These are phyloP conservation scores for Cladosporium sp. DNA, from an alignment of 2,329 filamentous ascomycete species.

Conservation along the genomic window DNA sequence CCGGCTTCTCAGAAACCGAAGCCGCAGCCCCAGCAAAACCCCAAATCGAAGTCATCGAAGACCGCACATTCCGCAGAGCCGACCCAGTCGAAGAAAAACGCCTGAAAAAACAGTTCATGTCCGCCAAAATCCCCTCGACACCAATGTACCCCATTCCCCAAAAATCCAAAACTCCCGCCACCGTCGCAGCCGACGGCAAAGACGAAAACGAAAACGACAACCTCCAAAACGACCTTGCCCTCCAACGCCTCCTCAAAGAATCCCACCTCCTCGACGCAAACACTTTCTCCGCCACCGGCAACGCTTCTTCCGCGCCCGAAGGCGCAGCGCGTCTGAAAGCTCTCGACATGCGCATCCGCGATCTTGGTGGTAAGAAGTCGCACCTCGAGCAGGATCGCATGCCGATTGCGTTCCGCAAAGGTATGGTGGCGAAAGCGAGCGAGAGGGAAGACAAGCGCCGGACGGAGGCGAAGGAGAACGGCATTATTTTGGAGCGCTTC, in stretches of 20 bases:
- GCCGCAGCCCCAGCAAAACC: neutral
- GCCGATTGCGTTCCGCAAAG: conserved; percentile 83
- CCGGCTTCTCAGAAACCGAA: neutral
- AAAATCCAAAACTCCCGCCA: conserved; percentile 20
- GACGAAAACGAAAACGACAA: conserved; percentile 52
- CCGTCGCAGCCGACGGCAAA: conserved; percentile 31
- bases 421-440: conserved; percentile 70
- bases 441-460: conserved; percentile 70
- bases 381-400: conserved; percentile 79
- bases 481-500: conserved; percentile 75
- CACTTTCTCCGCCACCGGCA: conserved; percentile 52
- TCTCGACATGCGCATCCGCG: conserved; percentile 78
- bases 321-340: conserved; percentile 79
- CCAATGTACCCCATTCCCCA: conserved; percentile 7
- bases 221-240: conserved; percentile 86
- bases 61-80: neutral
- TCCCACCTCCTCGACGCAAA: conserved; percentile 77
- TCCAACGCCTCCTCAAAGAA: conserved; percentile 87
- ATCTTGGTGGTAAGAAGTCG: conserved; percentile 74
- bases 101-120: conserved; percentile 17
- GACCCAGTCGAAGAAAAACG: conserved; percentile 10
- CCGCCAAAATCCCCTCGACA: conserved; percentile 10
- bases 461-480: conserved; percentile 82
- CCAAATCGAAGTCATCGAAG: conserved; percentile 17
- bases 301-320: conserved; percentile 40